phyloP scores from a whole-genome alignment of 768 basidiomycete genomes.

The Mycena sanguinolenta region DNA sequence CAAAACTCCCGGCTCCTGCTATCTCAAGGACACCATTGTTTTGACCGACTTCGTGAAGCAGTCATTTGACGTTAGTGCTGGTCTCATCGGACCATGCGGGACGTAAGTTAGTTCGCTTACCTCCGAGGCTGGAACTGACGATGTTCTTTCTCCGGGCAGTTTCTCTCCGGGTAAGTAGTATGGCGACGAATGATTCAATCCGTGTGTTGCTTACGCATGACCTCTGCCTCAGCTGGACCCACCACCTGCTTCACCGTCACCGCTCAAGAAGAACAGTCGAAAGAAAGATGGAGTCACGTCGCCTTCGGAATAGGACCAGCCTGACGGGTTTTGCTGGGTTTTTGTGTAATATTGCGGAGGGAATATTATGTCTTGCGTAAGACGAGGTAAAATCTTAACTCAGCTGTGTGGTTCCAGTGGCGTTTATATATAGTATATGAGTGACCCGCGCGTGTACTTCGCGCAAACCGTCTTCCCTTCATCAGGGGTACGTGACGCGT shows the following conservation, averaged over 20 bases:
- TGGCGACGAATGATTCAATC: not conserved
- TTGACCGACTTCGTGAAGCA: not conserved
- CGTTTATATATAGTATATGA: no score
- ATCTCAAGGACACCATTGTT: not conserved
- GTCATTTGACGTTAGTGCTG: not conserved
- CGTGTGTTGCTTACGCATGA: not conserved
- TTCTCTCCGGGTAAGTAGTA: no score
- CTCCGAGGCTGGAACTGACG: not conserved
- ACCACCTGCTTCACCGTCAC: not conserved
- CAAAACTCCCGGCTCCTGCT: not conserved
- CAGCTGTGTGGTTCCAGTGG: no score
- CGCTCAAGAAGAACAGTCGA: not conserved
- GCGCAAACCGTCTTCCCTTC: no score
- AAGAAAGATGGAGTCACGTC: slow-evolving; percentile 1
- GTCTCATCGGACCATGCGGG: not conserved
- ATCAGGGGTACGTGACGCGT: no score
- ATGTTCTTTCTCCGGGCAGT: not conserved
- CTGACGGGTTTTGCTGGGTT: no score
- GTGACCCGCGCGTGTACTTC: no score
- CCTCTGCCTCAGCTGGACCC: not conserved
- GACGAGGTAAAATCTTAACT: no score
- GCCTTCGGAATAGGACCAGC: not conserved
- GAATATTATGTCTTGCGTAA: no score
- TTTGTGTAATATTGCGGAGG: no score
- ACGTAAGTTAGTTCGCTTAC: not conserved